Conservation (phyloP, 176 grass and related monocot genomes). For the Cenchrus fungigraminus region DNA sequence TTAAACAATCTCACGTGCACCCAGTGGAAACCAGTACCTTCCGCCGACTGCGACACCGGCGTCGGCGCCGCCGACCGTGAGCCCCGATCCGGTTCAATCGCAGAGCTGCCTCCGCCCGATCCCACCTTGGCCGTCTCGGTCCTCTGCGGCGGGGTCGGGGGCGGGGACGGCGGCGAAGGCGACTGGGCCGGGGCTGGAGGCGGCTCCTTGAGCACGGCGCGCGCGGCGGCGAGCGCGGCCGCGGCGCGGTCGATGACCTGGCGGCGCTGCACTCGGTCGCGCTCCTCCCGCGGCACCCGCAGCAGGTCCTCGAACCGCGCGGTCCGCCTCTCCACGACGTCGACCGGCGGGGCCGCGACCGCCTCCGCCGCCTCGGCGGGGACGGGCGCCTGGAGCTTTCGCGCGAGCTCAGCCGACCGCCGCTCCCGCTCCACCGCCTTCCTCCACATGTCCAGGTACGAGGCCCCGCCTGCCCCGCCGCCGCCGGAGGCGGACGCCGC, state of each 20-base stretch:
- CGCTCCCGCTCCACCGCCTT: slow-evolving; percentile 66
- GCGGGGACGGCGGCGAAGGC: slow-evolving; percentile 32
- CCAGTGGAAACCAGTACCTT: slow-evolving; percentile 40
- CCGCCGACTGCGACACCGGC: slow-evolving; percentile 15
- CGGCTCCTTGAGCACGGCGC: slow-evolving; percentile 67
- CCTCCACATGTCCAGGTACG: slow-evolving; percentile 79
- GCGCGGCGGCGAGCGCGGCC: slow-evolving; percentile 77
- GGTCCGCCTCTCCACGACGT: slow-evolving; percentile 44
- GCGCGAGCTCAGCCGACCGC: slow-evolving; percentile 51
- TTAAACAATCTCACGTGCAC: slow-evolving; percentile 31
- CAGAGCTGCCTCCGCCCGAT: neutral
- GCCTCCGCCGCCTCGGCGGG: slow-evolving; percentile 10
- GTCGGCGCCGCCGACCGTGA: slow-evolving; percentile 3
- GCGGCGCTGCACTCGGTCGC: slow-evolving; percentile 75
- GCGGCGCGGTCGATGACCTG: slow-evolving; percentile 96
- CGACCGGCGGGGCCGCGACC: neutral
- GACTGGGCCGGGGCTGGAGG: slow-evolving; percentile 32
- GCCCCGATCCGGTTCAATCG: slow-evolving; percentile 30
- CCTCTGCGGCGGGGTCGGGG: slow-evolving; percentile 12
- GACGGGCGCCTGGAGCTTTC: slow-evolving; percentile 28
- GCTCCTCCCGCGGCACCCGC: slow-evolving; percentile 75
- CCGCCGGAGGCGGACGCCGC: neutral
- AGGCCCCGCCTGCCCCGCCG: slow-evolving; percentile 20
- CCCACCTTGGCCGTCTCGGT: neutral
- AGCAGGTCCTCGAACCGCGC: slow-evolving; percentile 82